Evolutionary conservation across 202 grass and related monocot genomes (phyloP), one percentile per base, ranked within the genome.

Genomic region (Setaria viridis): DNA sequence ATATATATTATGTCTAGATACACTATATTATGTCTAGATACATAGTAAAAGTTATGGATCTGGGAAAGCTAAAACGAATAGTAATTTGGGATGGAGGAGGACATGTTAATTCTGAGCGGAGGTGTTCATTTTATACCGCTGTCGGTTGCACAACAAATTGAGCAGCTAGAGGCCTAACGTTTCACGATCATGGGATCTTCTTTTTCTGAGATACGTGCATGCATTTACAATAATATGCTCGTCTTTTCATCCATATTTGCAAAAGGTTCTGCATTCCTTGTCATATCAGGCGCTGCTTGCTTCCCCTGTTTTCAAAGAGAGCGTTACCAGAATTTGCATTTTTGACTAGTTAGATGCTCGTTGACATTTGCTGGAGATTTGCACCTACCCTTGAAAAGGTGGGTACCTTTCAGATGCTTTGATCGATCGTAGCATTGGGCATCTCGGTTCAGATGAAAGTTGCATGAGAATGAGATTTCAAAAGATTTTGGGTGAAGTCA

Each of bases 401-500:
- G 43, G 39, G 11, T 57, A 43, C 51, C 51, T 70, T 70, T 32
- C 35, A 7, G 79, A 58, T 70, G n/a, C 78, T 76, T 74, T 32
- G 19, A 17, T 29, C 65, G 5, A 58, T 57, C 29, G 43, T 53
- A 2, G 34, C 54, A 50, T 67, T 72, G 49, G 79, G 72, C 39
- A 74, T 86, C 79, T 50, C 9, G 17, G 50, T 79, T 49, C 16
- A 21, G 32, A 59, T 33, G 32, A 77, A 80, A 43, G 67, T 74
- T 29, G 9, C 11, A 55, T 1, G 10, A 25, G 21, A 21, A 53
- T 34, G 65, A 51, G 57, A 82, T 73, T 62, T 86, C 29, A 15
- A 64, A 82, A 78, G 64, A 86, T 77, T 82, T 66, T 57, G 57
- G 47, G 2, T 47, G 1, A 7, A 74, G 88, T 86, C 78, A 72